Conservation (phyloP, 805 yeast genomes). For the Spathaspora girioi region DNA sequence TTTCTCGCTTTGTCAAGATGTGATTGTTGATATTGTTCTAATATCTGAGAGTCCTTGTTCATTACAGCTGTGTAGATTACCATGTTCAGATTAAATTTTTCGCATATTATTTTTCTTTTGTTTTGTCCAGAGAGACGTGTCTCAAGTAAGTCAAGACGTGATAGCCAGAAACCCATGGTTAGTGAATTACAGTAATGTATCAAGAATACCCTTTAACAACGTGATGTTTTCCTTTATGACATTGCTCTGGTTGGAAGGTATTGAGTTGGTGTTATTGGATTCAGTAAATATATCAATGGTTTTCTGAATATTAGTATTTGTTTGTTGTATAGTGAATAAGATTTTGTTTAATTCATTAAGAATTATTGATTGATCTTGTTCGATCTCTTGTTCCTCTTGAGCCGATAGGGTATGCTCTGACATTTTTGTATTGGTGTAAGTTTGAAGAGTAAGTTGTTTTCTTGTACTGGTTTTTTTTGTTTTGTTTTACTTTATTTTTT, state of each 20-base stretch:
- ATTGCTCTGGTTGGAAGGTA: background rate
- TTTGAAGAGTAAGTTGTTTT: background rate
- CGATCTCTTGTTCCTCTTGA: conserved; percentile 5
- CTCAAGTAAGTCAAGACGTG: background rate
- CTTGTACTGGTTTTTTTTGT: too few relatives aligned
- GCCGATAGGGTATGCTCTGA: background rate
- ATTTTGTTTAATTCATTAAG: conserved; percentile 33
- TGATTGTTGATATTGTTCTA: conserved; percentile 46
- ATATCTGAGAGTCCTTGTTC: conserved; percentile 31
- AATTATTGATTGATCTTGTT: conserved; percentile 20
- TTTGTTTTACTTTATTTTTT: too few relatives aligned
- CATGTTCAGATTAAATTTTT: background rate
- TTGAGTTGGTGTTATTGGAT: background rate
- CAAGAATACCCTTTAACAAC: background rate
- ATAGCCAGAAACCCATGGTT: background rate
- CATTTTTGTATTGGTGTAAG: background rate
- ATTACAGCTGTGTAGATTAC: conserved; percentile 10
- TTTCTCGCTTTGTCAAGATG: conserved; percentile 19
- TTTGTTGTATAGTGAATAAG: conserved; percentile 25
- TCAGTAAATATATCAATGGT: conserved; percentile 18
- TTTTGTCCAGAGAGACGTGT: background rate
- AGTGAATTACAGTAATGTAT: background rate
- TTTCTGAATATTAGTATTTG: conserved; percentile 23
- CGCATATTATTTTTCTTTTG: background rate
- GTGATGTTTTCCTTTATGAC: background rate